Base-by-base conservation (phyloP, 176 grass and related monocot genomes). In the Triticum monococcum region DNA sequence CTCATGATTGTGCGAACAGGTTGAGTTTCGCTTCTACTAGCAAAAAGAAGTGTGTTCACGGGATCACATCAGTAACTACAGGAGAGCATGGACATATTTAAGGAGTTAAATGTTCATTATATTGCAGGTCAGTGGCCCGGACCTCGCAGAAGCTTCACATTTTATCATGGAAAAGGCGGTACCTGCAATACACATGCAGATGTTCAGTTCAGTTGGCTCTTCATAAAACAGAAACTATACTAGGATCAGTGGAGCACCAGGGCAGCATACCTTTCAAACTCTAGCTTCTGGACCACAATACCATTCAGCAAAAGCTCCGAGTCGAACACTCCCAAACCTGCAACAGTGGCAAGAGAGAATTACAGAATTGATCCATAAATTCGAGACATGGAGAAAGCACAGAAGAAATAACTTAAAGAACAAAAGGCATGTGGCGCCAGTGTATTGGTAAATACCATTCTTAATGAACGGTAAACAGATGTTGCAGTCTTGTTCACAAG, bases 231-330 rank as follows among this genome's bases (percentile, higher is more conserved):
- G 16, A 28, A 59, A 17, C 70, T 9, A 69, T 43, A 11, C 32
- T 57, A 72, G 13, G 62, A 12, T 67, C 9, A 37, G 23, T 79
- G 43, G 66, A 87, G 57, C 64, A 11, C 7, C 61, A 64, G 11
- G 2, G 50, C 16, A 54, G 60, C 36, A 10, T 71, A 94, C 96
- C 93, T 96, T 56, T 84, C 81, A 20, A 95, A 96, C 82, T 94
- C 93, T 81, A 96, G 82, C 74, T 90, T 92, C 81, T 98, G 96
- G 12, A 80, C 89, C 26, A 94, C 82, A 62, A 96, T 98, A 83
- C 93, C 93, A 88, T 92, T 95, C 61, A 98, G 61, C 41, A 98
- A 81, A 82, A 98, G 86, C 86, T 94, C 96, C 4, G 96, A 94
- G 64, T 92, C 88, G 66, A 92, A 98, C 23, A 89, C 83, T 75